Conservation (phyloP, 441 rosid species). For the Syzygium malaccense region DNA sequence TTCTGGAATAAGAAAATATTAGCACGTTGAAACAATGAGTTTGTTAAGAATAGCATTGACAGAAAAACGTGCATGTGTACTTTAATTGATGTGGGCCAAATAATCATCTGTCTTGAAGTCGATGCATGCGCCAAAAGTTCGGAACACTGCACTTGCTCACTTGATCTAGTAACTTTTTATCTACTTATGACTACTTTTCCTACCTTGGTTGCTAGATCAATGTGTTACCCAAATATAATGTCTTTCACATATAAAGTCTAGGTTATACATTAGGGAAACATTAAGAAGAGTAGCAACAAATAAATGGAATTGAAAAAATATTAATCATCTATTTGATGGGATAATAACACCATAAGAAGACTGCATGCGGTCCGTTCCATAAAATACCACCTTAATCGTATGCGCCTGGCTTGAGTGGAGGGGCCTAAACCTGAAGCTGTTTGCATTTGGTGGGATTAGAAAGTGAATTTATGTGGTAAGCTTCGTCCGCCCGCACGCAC, state of each 20-base stretch:
- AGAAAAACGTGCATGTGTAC: not conserved
- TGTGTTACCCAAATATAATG: not conserved
- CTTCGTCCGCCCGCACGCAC: not conserved
- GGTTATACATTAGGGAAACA: not conserved
- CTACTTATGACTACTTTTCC: not conserved
- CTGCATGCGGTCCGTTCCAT: not conserved
- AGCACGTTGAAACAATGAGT: not conserved
- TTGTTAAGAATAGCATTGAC: not conserved
- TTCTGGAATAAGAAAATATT: not conserved
- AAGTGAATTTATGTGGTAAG: not conserved
- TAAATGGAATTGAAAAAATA: not conserved
- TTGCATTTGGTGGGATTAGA: not conserved
- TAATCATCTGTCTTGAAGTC: not conserved
- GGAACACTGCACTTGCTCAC: not conserved
- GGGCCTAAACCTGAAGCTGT: not conserved
- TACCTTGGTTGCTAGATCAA: not conserved
- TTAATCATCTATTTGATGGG: not conserved
- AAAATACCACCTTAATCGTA: not conserved
- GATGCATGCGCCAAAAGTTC: not conserved
- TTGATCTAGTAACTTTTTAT: not conserved
- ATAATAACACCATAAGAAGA: not conserved
- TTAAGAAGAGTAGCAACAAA: not conserved
- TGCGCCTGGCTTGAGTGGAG: not conserved
- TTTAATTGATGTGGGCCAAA: not conserved
- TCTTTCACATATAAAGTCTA: not conserved